Percentiles rank a stretch among this genome's conserved stretches.
Conservation (phyloP, 352 stramenopile species). For the Phytophthora constricta region DNA sequence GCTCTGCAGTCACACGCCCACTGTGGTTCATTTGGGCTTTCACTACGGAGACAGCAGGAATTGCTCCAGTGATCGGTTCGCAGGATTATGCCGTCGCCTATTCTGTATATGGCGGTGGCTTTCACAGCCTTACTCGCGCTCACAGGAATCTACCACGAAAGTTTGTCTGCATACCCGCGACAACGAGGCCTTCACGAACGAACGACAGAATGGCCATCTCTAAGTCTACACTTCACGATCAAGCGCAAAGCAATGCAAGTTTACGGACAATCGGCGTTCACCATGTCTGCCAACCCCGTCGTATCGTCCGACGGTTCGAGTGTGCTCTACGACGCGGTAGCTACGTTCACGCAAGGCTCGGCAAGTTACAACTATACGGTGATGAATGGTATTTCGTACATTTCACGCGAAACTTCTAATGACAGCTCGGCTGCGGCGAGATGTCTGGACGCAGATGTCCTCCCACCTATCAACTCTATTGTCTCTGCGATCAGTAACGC, state of each 20-base stretch:
- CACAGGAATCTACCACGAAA: too few species aligned
- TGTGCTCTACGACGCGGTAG: constrained; percentile 36
- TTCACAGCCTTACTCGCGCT: too few species aligned
- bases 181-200: too few species aligned
- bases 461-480: constrained; percentile 18
- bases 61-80: too few species aligned
- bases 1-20: too few species aligned
- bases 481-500: background rate
- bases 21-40: too few species aligned
- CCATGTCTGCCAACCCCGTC: constrained; percentile 39
- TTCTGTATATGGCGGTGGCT: too few species aligned
- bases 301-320: constrained; percentile 18
- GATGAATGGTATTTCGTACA: constrained; percentile 27
- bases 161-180: too few species aligned
- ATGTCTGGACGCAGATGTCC: constrained; percentile 1
- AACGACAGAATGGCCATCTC: too few species aligned
- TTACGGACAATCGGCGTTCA: constrained; percentile 32
- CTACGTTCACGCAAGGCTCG: constrained; percentile 15
- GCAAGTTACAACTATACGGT: constrained; percentile 33
- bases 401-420: constrained; percentile 1
- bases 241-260: constrained; percentile 42
- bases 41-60: too few species aligned
- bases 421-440: constrained; percentile 7
- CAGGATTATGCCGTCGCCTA: too few species aligned
- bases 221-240: constrained; percentile 38